Conservation (phyloP, 352 stramenopile genomes). For the Phytophthora crassamura region DNA sequence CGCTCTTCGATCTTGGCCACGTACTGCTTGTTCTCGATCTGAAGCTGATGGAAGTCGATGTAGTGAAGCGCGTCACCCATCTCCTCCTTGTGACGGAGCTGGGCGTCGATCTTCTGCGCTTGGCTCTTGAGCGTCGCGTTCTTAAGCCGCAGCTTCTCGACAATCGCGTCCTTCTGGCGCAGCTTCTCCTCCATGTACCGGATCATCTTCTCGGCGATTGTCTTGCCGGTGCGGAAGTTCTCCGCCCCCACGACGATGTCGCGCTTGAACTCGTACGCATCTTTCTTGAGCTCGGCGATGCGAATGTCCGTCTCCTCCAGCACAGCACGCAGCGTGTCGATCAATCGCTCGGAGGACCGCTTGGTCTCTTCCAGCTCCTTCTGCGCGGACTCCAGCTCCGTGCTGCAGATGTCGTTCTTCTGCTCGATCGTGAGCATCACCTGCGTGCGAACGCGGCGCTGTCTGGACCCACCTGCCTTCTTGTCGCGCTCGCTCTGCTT, state of each 20-base stretch:
- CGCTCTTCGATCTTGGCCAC: constrained; percentile 95
- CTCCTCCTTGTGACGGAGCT: constrained; percentile 95
- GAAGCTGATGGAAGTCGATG: constrained; percentile 96
- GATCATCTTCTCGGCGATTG: constrained; percentile 93
- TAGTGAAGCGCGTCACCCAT: constrained; percentile 96
- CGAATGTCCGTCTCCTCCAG: constrained; percentile 95
- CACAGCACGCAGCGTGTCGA: constrained; percentile 93
- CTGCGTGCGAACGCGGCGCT: constrained; percentile 67
- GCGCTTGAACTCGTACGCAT: constrained; percentile 96
- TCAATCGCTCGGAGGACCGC: constrained; percentile 91
- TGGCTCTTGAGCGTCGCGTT: constrained; percentile 94
- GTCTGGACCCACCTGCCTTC: constrained; percentile 36
- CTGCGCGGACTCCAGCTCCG: constrained; percentile 87
- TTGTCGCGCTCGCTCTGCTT: constrained; percentile 66
- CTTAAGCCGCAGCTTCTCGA: constrained; percentile 95
- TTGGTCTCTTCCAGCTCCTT: constrained; percentile 93
- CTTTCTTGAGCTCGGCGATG: constrained; percentile 95
- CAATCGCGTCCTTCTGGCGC: constrained; percentile 90
- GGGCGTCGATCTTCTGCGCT: constrained; percentile 92
- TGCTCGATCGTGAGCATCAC: constrained; percentile 90
- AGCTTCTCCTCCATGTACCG: constrained; percentile 96
- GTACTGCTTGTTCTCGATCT: constrained; percentile 98
- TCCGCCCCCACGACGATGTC: constrained; percentile 95
- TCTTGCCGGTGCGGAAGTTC: constrained; percentile 95
- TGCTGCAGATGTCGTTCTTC: constrained; percentile 92